Base-by-base conservation (phyloP, 2,329 filamentous ascomycete species). In the Microsporum ferrugineum region DNA sequence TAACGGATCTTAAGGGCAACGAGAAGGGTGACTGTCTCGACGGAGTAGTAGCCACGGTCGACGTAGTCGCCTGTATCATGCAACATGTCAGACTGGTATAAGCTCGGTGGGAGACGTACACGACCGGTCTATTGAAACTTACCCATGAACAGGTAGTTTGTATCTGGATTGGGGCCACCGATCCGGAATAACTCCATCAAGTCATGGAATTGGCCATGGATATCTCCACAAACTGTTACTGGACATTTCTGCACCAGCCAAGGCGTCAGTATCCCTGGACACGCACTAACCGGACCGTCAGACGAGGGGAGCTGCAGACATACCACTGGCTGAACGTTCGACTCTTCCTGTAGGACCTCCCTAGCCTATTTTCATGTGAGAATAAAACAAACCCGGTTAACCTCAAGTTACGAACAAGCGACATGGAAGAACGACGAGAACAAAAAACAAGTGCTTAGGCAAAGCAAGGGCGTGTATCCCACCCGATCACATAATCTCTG, bases 171-270 rank as follows among this genome's bases (percentile, higher is more conserved):
- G 8, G 94, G 94, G 89, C 94, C 94, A 55, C 92, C 91, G 45
- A 99, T 92, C 60, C 91, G 88, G 77, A 99, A 99, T 57, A 99
- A 85, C 79, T 99, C 94, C 64, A 97, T 84, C 7, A 99, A 81
- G 74, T 99, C 94, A 77, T 99, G 97, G 75, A 97, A 97, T 77
- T 99, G 94, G 68, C 94, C 94, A 76, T 99, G 94, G 65, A 99
- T 97, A 73, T 99, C 94, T 71, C 94, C 94, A 71, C 94, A 97
- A 65, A 99, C 88, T 3, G 94, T 99, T 65, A 99, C 94, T 5
- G 94, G 94, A 39, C 60, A 62, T 61, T 55, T 61, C 57, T 34
- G 59, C 27, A 36, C 6, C 39, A 43, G n/a, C n/a, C 17, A 5
- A 41, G 36, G 2, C 7, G 27, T 57, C 36, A 57, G 55, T 29